Evolutionary conservation across 2,329 filamentous ascomycete genomes (phyloP), one percentile per base, ranked within the genome.

Genomic region (Nothophoma quercina): DNA sequence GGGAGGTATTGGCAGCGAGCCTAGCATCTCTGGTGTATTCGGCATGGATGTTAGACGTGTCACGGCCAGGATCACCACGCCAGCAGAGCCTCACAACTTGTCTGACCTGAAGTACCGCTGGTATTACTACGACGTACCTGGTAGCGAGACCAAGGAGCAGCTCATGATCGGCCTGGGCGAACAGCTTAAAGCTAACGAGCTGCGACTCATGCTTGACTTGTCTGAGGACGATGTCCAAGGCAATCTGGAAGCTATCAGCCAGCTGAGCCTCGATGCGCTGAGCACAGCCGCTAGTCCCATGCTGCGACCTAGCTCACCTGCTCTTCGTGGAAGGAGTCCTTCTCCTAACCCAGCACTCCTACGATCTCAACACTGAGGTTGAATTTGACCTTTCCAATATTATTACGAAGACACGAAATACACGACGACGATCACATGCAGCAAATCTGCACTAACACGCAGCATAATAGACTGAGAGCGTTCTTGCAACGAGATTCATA

Each of bases 201-300:
- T 74, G 34, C 65, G 70, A 8, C 46, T 71, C 39, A 74, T 74
- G 71, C 65, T 72, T 3, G 70, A 74, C 35, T 47, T 74, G 48
- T 67, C 51, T 38, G 67, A 73, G 26, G 71, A 74, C 39, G 70
- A 71, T 35, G 70, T 71, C 1, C 65, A 73, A 54, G 62, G 59
- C 25, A 73, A 73, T 21, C 58, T 74, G 3, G 67, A 73, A 25
- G 68, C 65, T 8, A 74, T 74, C 45, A 72, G 69, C 61, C 68
- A 71, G 60, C 61, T 74, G 38, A 73, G 70, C 46, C 62, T 73
- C 16, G 69, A 74, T 55, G 70, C 70, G 2, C 13, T 72, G 61
- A 69, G 68, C 39, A 67, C 71, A 7, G 67, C 71, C 4, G 70
- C 70, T 18, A 73, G 70, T 33, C 71, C 71, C 4, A 64, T 74